A percentile compares a stretch with the other conserved stretches of the same genome.
Evolutionary conservation across 768 basidiomycete genomes (phyloP).

Genomic region (Mrakia frigida): DNA sequence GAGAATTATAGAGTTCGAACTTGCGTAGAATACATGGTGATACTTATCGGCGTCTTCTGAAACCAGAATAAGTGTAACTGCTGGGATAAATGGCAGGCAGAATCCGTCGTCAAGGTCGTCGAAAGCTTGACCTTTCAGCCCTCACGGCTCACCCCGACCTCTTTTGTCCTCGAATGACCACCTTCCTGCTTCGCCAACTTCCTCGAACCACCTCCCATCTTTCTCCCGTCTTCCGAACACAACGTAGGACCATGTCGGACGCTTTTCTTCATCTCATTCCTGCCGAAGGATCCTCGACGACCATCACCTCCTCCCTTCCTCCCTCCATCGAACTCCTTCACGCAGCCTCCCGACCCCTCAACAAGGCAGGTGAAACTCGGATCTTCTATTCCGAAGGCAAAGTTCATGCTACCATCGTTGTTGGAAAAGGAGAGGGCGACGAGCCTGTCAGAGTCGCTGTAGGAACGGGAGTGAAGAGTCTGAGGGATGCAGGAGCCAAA

Average conservation of each 20-base stretch:
- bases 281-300: slow-evolving; percentile 37
- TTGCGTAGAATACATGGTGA: neutral
- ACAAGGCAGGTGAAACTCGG: slow-evolving; percentile 38
- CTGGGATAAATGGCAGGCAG: neutral
- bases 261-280: slow-evolving; percentile 56
- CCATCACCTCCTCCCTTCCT: slow-evolving; percentile 33
- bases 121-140: neutral
- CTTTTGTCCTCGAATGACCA: neutral
- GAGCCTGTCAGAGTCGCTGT: slow-evolving; percentile 67
- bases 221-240: neutral
- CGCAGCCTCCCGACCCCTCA: slow-evolving; percentile 35
- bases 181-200: neutral
- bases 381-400: slow-evolving; percentile 38
- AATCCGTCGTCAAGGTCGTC: neutral
- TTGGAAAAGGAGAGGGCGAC: slow-evolving; percentile 46
- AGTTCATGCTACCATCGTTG: slow-evolving; percentile 26
- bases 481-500: slow-evolving; percentile 56
- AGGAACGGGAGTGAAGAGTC: slow-evolving; percentile 64
- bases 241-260: slow-evolving; percentile 21
- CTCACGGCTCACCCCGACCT: neutral
- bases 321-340: slow-evolving; percentile 52
- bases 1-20: neutral
- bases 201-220: neutral
- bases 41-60: neutral
- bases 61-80: neutral